phyloP scores from a whole-genome alignment of 208 protist species.

The Acanthamoeba healyi region DNA sequence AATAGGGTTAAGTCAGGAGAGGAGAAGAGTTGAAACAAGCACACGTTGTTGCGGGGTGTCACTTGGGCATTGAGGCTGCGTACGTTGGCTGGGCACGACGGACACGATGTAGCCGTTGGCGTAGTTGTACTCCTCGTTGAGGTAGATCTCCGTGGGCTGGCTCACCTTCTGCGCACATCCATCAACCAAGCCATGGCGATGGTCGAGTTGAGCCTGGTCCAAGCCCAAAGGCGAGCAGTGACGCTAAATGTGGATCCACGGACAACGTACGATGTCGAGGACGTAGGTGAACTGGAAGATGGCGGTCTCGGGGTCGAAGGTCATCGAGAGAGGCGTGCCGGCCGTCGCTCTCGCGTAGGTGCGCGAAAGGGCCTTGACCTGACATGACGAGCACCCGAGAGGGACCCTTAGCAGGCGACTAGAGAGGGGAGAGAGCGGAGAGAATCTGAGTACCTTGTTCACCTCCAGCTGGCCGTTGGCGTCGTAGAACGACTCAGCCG shows the following conservation, averaged over 20 bases:
- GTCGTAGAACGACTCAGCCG: constrained; percentile 79
- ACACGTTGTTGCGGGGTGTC: not conserved
- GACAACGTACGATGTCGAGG: constrained; percentile 56
- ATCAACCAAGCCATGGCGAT: not conserved
- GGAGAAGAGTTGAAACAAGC: not conserved
- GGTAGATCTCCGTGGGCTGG: constrained; percentile 83
- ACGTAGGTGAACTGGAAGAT: constrained; percentile 77
- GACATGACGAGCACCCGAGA: not conserved
- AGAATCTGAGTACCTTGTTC: constrained; percentile 74
- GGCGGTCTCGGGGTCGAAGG: constrained; percentile 75
- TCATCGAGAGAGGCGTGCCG: constrained; percentile 69
- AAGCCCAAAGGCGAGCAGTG: not conserved
- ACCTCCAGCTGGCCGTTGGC: constrained; percentile 78
- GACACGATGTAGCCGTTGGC: constrained; percentile 79
- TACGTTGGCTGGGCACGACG: constrained; percentile 29
- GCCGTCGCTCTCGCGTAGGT: constrained; percentile 83
- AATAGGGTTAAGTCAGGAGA: not conserved
- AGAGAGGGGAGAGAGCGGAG: too few relatives aligned
- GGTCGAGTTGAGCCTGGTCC: not conserved
- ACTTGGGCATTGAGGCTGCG: not conserved
- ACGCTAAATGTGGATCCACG: too few relatives aligned
- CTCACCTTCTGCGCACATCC: constrained; percentile 64
- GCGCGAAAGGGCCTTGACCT: constrained; percentile 77
- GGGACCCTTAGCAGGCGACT: too few relatives aligned
- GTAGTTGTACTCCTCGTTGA: constrained; percentile 85